Conservation (phyloP, 2,329 filamentous ascomycete species). For the Ceratocystis alfenasii region DNA sequence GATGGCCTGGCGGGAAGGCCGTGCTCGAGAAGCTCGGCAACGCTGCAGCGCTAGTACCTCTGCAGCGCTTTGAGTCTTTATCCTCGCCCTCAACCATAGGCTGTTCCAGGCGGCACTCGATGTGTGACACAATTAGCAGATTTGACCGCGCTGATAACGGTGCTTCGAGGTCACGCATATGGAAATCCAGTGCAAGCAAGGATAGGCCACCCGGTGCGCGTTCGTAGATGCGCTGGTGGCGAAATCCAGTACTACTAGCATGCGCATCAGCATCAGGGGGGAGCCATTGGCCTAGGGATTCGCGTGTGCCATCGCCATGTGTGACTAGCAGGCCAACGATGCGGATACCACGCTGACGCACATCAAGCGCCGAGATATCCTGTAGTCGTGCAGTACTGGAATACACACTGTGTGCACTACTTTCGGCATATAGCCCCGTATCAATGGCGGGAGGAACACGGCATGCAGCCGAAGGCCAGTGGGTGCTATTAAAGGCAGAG, state of each 20-base stretch:
- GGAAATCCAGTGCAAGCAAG: slow-evolving; percentile 13
- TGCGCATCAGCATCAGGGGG: slow-evolving; percentile 14
- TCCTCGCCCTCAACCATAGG: neutral
- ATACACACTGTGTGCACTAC: slow-evolving; percentile 16
- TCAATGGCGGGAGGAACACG: neutral
- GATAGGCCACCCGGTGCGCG: neutral
- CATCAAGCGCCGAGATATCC: slow-evolving; percentile 7
- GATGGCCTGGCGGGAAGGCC: slow-evolving; percentile 11
- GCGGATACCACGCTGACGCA: slow-evolving; percentile 8
- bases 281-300: slow-evolving; percentile 19
- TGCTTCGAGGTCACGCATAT: slow-evolving; percentile 15
- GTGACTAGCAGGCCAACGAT: slow-evolving; percentile 16
- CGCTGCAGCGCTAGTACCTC: neutral
- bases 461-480: neutral
- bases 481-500: neutral
- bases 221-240: slow-evolving; percentile 14
- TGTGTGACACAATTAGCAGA: slow-evolving; percentile 13
- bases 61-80: neutral
- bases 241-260: neutral
- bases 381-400: slow-evolving; percentile 5
- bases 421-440: slow-evolving; percentile 6
- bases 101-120: slow-evolving; percentile 12
- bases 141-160: slow-evolving; percentile 14
- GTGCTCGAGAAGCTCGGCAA: neutral
- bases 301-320: slow-evolving; percentile 9